Percentiles rank a stretch among this genome's conserved stretches.
phyloP scores from a whole-genome alignment of 1,284 basidiomycete genomes.

The Papiliotrema nemorosa region DNA sequence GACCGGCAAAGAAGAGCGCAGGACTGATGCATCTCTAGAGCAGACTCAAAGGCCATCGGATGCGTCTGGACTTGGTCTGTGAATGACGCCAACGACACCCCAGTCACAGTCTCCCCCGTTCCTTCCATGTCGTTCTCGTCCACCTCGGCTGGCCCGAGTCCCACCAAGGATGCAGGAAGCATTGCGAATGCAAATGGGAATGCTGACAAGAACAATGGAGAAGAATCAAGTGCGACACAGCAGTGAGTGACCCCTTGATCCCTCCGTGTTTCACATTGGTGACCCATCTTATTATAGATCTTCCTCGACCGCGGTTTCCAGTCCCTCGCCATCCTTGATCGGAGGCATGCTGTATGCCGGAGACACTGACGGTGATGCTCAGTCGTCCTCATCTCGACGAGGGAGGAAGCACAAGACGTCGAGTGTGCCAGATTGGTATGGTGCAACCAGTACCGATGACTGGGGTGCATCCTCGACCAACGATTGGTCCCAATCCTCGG shows the following conservation, averaged over 20 bases:
- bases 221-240: constrained; percentile 2
- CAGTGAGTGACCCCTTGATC: neutral
- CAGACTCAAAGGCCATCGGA: constrained; percentile 21
- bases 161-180: neutral
- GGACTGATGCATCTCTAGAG: constrained; percentile 14
- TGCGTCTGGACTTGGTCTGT: constrained; percentile 38
- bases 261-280: neutral
- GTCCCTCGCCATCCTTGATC: neutral
- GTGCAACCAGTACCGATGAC: neutral
- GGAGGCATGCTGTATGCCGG: neutral
- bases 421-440: neutral
- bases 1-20: no score
- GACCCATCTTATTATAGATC: neutral
- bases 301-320: neutral
- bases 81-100: neutral
- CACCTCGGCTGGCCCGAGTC: neutral
- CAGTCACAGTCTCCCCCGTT: constrained; percentile 4
- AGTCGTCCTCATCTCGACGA: neutral
- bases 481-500: no score
- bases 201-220: constrained; percentile 1
- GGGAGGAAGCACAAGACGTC: neutral
- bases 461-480: neutral
- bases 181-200: neutral
- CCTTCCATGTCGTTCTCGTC: neutral
- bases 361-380: neutral